Conservation (phyloP, 225 moss, liverwort and hornwort genomes). For the Physcomitrellopsis africana region DNA sequence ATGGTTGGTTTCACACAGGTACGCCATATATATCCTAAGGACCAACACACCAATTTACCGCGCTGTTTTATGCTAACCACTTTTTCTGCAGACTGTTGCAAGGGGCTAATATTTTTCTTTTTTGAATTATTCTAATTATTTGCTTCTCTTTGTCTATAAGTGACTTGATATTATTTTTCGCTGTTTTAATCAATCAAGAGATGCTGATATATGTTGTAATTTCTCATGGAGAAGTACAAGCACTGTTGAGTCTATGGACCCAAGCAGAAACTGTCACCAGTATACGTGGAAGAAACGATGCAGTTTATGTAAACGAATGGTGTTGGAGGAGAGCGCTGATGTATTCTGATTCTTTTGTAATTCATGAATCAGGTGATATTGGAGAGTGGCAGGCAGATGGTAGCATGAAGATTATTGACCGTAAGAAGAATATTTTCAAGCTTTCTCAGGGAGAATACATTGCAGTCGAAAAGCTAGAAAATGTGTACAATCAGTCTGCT, state of each 20-base stretch:
- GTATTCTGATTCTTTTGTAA: slow-evolving; percentile 9
- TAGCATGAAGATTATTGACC: slow-evolving; percentile 87
- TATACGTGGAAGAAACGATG: slow-evolving; percentile 1
- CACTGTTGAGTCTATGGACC: background rate
- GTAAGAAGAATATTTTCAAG: slow-evolving; percentile 91
- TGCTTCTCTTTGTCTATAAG: slow-evolving; percentile 7
- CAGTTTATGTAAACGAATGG: slow-evolving; percentile 21
- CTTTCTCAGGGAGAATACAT: slow-evolving; percentile 90
- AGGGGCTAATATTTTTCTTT: slow-evolving; percentile 1
- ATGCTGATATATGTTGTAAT: background rate
- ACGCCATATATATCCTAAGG: background rate
- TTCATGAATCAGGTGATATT: slow-evolving; percentile 65
- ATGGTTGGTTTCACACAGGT: slow-evolving; percentile 93
- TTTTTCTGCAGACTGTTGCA: slow-evolving; percentile 8
- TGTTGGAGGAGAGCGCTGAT: slow-evolving; percentile 18
- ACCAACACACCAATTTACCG: background rate
- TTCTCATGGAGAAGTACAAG: slow-evolving; percentile 3
- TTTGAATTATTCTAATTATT: slow-evolving; percentile 12
- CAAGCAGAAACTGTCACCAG: background rate
- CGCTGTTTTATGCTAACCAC: slow-evolving; percentile 16
- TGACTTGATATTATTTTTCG: background rate
- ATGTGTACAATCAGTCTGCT: slow-evolving; percentile 49
- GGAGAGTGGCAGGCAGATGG: slow-evolving; percentile 89
- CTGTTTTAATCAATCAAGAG: background rate
- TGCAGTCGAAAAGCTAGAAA: slow-evolving; percentile 79